These are phyloP conservation scores for Aspergillus calidoustus DNA, from an alignment of 2,329 filamentous ascomycete genomes.

Conservation along the genomic window DNA sequence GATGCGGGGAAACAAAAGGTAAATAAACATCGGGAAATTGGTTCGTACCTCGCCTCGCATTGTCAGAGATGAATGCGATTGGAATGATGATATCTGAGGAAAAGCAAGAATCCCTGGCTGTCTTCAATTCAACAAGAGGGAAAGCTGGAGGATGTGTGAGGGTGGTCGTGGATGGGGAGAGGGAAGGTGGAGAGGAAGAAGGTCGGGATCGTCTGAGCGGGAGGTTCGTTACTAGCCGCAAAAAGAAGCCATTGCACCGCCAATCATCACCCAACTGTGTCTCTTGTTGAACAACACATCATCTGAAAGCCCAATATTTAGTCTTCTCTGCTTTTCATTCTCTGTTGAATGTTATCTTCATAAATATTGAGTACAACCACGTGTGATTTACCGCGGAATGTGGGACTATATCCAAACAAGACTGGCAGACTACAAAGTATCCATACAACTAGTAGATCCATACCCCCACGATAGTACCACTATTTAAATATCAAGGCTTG, in stretches of 20 bases:
- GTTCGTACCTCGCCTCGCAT: conserved; percentile 45
- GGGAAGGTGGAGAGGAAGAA: conserved; percentile 7
- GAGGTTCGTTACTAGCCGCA: conserved; percentile 15
- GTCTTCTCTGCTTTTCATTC: not conserved
- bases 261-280: conserved; percentile 6
- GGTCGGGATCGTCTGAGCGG: conserved; percentile 3
- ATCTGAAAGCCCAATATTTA: not conserved
- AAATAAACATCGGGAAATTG: conserved; percentile 22
- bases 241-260: conserved; percentile 3
- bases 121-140: conserved; percentile 4
- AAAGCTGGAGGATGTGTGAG: not conserved
- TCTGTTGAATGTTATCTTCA: not conserved
- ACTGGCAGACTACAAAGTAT: not conserved
- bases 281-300: not conserved
- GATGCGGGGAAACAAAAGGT: conserved; percentile 25
- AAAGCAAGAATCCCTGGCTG: not conserved
- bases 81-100: not conserved
- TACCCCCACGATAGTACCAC: not conserved
- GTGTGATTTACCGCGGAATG: conserved; percentile 7
- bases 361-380: not conserved
- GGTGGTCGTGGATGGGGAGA: conserved; percentile 8
- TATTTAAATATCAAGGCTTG: not conserved
- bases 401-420: not conserved
- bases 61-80: conserved; percentile 21
- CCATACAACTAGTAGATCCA: not conserved